Conservation (phyloP, 2,329 filamentous ascomycete genomes). For the Ceratocystis lukuohia region DNA sequence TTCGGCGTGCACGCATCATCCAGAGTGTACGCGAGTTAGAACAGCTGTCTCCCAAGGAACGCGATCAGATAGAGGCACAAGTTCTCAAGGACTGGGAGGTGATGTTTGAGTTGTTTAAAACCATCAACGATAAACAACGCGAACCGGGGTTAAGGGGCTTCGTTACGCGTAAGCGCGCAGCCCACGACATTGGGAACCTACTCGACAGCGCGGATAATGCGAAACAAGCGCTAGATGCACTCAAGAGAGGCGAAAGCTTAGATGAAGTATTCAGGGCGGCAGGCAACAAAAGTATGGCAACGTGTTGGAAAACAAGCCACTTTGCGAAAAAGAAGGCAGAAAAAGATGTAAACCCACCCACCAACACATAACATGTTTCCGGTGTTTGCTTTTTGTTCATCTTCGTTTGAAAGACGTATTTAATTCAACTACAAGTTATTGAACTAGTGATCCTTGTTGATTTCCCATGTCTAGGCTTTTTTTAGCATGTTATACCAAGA, state of each 20-base stretch:
- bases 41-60: constrained; percentile 26
- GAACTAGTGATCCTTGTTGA: neutral
- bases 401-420: neutral
- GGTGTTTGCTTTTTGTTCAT: neutral
- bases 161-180: constrained; percentile 26
- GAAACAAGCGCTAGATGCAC: constrained; percentile 32
- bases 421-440: neutral
- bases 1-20: constrained; percentile 44
- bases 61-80: constrained; percentile 24
- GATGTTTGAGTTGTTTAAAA: constrained; percentile 30
- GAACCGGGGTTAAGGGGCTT: constrained; percentile 23
- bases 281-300: neutral
- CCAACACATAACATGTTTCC: neutral
- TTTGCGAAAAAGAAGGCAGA: constrained; percentile 8
- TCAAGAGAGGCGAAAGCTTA: constrained; percentile 32
- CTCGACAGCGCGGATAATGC: constrained; percentile 39
- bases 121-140: constrained; percentile 28
- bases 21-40: constrained; percentile 40
- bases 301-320: constrained; percentile 18
- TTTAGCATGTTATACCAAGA: neutral
- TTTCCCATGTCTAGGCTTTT: neutral
- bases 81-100: constrained; percentile 32
- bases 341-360: neutral
- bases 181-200: constrained; percentile 27
- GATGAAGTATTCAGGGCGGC: constrained; percentile 22